These are phyloP conservation scores for Tuber calosporum DNA, from an alignment of 495 filamentous ascomycete species.

Conservation along the genomic window DNA sequence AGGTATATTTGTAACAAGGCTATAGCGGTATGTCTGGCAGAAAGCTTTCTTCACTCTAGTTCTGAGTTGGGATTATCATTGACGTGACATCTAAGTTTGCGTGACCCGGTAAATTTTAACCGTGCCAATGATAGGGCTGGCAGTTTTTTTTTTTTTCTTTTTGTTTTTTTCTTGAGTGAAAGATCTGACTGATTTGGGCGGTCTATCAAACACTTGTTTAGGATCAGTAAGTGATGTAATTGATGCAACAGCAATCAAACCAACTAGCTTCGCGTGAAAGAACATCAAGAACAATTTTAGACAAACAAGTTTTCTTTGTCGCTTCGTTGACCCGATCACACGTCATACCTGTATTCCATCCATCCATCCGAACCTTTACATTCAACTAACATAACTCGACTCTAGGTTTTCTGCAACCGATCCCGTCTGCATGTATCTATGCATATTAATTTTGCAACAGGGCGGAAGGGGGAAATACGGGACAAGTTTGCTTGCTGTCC, in stretches of 20 bases:
- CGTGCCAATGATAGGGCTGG: background rate
- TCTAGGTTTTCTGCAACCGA: background rate
- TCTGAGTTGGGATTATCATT: background rate
- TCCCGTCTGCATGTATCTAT: background rate
- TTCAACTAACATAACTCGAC: background rate
- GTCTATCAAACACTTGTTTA: background rate
- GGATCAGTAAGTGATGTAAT: background rate
- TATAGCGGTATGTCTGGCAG: background rate
- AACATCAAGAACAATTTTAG: background rate
- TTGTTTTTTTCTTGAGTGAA: background rate
- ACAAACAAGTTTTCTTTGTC: conserved; percentile 1
- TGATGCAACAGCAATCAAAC: background rate
- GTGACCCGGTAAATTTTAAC: background rate
- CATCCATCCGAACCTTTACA: background rate
- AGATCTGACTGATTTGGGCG: background rate
- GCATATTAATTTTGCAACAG: background rate
- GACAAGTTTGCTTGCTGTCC: background rate
- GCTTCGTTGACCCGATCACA: background rate
- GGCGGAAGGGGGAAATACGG: background rate
- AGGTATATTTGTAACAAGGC: conserved; percentile 5
- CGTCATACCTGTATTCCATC: background rate
- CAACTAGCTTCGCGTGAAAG: background rate
- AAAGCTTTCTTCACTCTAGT: background rate
- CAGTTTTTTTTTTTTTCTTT: background rate
- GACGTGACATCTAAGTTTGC: background rate